Base-by-base conservation (phyloP, 208 protist species). In the Trypanosoma boissoni region DNA sequence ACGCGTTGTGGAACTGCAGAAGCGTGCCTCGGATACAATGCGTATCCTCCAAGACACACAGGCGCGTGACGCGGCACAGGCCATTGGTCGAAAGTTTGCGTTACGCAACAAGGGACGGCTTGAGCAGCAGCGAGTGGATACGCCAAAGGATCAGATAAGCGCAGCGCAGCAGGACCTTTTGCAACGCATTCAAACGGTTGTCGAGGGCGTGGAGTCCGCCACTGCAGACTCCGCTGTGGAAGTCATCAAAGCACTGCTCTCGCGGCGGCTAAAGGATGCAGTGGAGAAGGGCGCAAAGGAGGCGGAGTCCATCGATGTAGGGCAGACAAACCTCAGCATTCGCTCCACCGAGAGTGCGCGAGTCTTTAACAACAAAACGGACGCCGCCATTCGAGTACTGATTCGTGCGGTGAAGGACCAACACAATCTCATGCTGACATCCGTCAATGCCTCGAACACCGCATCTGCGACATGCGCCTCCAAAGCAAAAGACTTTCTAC, bases 11-110 rank as follows among this genome's bases (percentile, higher is more conserved):
- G 58, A 58, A 5, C 69, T 91, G 55, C 89, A 93, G 65, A 91
- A 84, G 61, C 70, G 49, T 0, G 86, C 81, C 14, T 84, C 83
- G 0, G 69, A 78, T 32, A 81, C 74, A 23, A 85, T 93, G 81
- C 75, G 81, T 24, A 67, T 92, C 61, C 70, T 95, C 53, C 85
- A 93, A 66, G 79, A 89, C 52, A 66, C 83, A 23, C 70, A 70
- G 39, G 86, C 78, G 51, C 75, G 80, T 46, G 78, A 90, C 18
- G 69, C 82, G 61, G 89, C 89, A 29, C 83, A 88, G 56, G 76
- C 70, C 10, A 76, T 67, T 21, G 89, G 89, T 5, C 83, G 81
- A 26, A 58, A 74, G 48, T 95, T 95, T 59, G 89, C 89, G 27
- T 41, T 73, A 3, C 85, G 89, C 44, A 95, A 95, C 57, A 75